Conservation (phyloP, 139 green algal species). For the Eudorina sp. region DNA sequence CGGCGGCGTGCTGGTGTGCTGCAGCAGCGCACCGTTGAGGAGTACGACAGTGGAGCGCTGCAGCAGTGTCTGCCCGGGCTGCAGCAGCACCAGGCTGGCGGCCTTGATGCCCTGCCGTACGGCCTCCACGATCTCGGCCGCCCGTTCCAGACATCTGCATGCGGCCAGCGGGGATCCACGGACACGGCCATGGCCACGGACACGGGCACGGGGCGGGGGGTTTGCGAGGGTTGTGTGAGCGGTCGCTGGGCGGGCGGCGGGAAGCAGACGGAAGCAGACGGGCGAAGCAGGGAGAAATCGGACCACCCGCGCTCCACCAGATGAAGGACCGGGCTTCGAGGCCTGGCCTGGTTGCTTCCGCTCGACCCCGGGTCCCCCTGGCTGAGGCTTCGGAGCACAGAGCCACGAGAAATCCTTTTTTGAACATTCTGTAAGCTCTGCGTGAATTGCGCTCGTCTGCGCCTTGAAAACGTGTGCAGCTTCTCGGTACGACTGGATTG, state of each 20-base stretch:
- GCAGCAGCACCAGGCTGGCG: constrained; percentile 45
- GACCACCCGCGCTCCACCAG: too few relatives aligned
- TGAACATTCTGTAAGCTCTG: too few relatives aligned
- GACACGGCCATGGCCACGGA: background rate
- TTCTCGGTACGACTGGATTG: too few relatives aligned
- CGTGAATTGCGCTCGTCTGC: too few relatives aligned
- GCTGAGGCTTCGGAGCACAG: too few relatives aligned
- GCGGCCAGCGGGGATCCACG: background rate
- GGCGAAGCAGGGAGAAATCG: too few relatives aligned
- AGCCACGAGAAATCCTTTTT: too few relatives aligned
- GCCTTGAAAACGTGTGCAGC: too few relatives aligned
- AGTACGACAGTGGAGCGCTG: constrained; percentile 56
- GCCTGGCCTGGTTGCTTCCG: too few relatives aligned
- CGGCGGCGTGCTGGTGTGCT: constrained; percentile 5
- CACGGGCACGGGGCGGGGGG: background rate
- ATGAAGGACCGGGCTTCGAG: too few relatives aligned
- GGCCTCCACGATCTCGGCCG: constrained; percentile 45
- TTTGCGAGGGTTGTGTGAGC: background rate
- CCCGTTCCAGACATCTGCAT: constrained; percentile 55
- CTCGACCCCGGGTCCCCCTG: too few relatives aligned
- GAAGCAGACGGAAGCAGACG: background rate
- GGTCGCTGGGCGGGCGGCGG: background rate
- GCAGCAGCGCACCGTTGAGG: constrained; percentile 54
- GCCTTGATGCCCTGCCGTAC: constrained; percentile 44
- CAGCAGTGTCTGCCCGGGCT: constrained; percentile 33